phyloP scores from a whole-genome alignment of 768 basidiomycete genomes.

The Suillus paluster region DNA sequence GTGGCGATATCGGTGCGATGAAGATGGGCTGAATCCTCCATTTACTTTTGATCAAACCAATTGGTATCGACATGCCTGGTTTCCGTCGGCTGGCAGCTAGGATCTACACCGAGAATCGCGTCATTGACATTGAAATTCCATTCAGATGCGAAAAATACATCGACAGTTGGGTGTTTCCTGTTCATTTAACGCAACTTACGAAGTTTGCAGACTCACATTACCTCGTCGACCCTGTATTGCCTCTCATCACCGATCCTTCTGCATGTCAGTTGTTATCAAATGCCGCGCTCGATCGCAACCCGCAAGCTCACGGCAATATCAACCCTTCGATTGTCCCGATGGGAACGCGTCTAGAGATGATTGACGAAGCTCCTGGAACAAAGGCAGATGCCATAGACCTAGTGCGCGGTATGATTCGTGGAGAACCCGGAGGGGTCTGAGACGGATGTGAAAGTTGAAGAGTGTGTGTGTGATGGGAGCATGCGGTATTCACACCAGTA shows the following conservation, averaged over 20 bases:
- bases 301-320: constrained; percentile 54
- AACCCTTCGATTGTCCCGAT: constrained; percentile 49
- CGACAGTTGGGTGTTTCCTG: constrained; percentile 44
- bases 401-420: constrained; percentile 50
- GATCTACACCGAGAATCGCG: constrained; percentile 41
- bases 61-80: constrained; percentile 59
- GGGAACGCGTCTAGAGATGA: constrained; percentile 56
- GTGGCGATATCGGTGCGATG: constrained; percentile 48
- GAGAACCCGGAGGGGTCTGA: constrained; percentile 11
- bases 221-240: constrained; percentile 48
- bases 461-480: background rate
- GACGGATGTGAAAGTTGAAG: background rate
- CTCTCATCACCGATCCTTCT: constrained; percentile 51
- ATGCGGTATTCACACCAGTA: background rate
- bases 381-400: constrained; percentile 56
- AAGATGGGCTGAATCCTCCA: constrained; percentile 56
- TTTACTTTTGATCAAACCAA: constrained; percentile 56
- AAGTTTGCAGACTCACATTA: constrained; percentile 51
- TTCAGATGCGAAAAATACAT: constrained; percentile 56
- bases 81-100: constrained; percentile 52
- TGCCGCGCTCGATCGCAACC: constrained; percentile 57
- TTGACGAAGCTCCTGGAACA: constrained; percentile 44
- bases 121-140: constrained; percentile 60
- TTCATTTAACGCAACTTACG: background rate
- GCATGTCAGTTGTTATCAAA: constrained; percentile 47